Base-by-base conservation (phyloP, 768 basidiomycete species). In the Neoboletus subvelutipes region DNA sequence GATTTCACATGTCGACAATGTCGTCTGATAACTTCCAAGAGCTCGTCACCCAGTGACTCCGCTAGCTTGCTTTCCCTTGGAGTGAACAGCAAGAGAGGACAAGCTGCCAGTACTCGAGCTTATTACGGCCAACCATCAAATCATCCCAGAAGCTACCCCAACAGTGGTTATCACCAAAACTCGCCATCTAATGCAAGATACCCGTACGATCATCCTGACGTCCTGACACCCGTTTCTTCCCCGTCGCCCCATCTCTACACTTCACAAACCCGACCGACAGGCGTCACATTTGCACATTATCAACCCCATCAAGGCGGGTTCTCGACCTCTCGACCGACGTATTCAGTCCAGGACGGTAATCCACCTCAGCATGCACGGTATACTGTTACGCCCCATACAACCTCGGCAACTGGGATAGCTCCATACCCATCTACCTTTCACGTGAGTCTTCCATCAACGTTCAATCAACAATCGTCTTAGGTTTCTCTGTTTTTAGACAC, bases 1-100 rank as follows among this genome's bases (percentile, higher is more conserved):
- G 90, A 94, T 41, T 97, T 97, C 67, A 70, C 85, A 57, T 94
- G 92, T 69, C 75, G 74, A 45, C 75, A 75, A 34, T 93, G 91
- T 70, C 80, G 64, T 45, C 43, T 57, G 22, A 53, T 52, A 47
- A 54, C 50, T 22, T 55, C 58, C 20, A 63, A 50, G 52, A 48
- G 34, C 26, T 55, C 55, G 17, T 59, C 63, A 9, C 26, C 58
- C 33, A 54, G 41, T 36, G 45, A 48, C 26, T 34, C 58, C 42
- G 22, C 59, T 10, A 28, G 34, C 24, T 28, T 60, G 43, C 57
- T 41, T 46, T 46, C 60, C 5, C 56, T 29, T 18, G 58, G 56
- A 52, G 37, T 47, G 31, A 58, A 49, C 37, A 24, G 26, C 56
- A 50, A 59, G 33, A 46, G 40, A 31, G 59, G 43, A 39, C 64